phyloP scores from a whole-genome alignment of 2,329 filamentous ascomycete genomes.

The Colletotrichum siamense region DNA sequence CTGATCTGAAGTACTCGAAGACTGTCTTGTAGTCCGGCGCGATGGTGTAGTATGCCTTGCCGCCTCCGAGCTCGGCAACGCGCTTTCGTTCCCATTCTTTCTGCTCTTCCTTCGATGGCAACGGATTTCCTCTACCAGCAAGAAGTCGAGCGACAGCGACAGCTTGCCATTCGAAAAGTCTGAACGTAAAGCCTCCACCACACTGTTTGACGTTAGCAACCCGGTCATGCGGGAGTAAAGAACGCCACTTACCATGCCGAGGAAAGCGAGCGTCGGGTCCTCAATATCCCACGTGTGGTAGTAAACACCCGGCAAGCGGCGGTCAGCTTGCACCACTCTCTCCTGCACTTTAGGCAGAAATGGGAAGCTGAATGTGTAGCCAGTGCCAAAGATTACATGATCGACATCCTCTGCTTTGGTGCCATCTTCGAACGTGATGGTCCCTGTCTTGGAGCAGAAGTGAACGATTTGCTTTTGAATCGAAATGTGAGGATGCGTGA shows the following conservation, averaged over 20 bases:
- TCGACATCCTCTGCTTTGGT: slow-evolving; percentile 54
- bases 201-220: slow-evolving; percentile 24
- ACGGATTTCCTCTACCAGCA: slow-evolving; percentile 31
- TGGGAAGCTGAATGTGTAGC: slow-evolving; percentile 63
- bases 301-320: slow-evolving; percentile 38
- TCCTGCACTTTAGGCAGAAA: slow-evolving; percentile 55
- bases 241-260: slow-evolving; percentile 37
- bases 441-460: slow-evolving; percentile 38
- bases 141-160: slow-evolving; percentile 40
- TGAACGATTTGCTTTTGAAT: slow-evolving; percentile 48
- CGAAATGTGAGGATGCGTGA: slow-evolving; percentile 56
- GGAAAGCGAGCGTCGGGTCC: slow-evolving; percentile 37
- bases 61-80: slow-evolving; percentile 31
- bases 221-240: neutral
- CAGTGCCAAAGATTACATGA: slow-evolving; percentile 64
- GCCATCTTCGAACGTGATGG: slow-evolving; percentile 58
- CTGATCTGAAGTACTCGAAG: slow-evolving; percentile 41
- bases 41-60: slow-evolving; percentile 37
- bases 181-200: slow-evolving; percentile 41
- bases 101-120: slow-evolving; percentile 33
- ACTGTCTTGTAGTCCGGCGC: slow-evolving; percentile 41
- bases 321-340: slow-evolving; percentile 41
- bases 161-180: slow-evolving; percentile 43
- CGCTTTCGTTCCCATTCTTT: slow-evolving; percentile 35
- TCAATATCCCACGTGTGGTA: slow-evolving; percentile 41